A percentile compares a stretch with the other conserved stretches of the same genome.
Evolutionary conservation across 2,329 filamentous ascomycete species (phyloP).

Genomic region (Botryotinia narcissicola): DNA sequence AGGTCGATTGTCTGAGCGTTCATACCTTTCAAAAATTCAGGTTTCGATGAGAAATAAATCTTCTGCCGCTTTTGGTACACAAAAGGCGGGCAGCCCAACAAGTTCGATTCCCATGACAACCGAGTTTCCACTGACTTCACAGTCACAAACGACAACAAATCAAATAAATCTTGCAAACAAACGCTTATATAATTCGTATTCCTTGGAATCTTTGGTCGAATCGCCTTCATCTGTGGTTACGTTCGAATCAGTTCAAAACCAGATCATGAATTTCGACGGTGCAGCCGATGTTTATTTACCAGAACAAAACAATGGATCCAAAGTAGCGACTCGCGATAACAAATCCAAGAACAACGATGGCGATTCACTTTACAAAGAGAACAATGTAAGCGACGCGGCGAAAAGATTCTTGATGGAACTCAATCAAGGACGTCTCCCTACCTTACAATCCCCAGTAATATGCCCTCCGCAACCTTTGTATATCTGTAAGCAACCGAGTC

Average conservation of each 20-base stretch:
- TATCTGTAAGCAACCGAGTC: conserved; percentile 27
- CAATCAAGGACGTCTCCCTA: conserved; percentile 18
- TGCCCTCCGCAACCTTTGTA: conserved; percentile 25
- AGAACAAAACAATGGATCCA: background rate
- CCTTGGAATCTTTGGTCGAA: background rate
- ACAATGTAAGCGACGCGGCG: background rate
- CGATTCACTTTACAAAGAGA: conserved; percentile 5
- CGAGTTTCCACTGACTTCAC: background rate
- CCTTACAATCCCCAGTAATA: conserved; percentile 15
- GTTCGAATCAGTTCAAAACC: background rate
- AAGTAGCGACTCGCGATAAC: conserved; percentile 15
- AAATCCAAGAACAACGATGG: background rate
- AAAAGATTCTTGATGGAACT: conserved; percentile 17
- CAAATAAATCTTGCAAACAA: background rate
- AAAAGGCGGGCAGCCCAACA: background rate
- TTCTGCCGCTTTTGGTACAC: background rate
- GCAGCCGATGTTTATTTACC: conserved; percentile 15
- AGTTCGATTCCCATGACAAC: conserved; percentile 6
- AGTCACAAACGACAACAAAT: background rate
- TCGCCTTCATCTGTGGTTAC: background rate
- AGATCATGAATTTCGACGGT: conserved; percentile 12
- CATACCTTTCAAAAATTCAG: background rate
- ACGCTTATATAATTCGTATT: background rate
- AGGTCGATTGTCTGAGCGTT: conserved; percentile 6
- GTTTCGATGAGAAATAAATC: background rate